Conservation (phyloP, 2,329 filamentous ascomycete genomes). For the Calonectria fujianensis region DNA sequence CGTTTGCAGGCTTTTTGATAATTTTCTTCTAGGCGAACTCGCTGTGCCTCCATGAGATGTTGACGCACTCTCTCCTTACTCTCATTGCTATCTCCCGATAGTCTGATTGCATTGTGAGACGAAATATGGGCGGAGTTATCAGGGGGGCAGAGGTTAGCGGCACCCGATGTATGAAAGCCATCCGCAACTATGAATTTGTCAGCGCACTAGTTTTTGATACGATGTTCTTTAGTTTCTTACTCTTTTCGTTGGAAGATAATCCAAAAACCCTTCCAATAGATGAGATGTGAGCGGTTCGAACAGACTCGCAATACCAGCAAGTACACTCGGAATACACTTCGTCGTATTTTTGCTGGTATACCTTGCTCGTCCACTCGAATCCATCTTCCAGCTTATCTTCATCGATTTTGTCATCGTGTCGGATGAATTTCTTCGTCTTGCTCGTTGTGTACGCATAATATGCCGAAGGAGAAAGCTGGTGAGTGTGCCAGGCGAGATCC, state of each 20-base stretch:
- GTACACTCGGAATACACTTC: slow-evolving; percentile 85
- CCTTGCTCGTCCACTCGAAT: slow-evolving; percentile 84
- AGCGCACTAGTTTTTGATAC: not conserved
- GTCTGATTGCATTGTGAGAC: slow-evolving; percentile 79
- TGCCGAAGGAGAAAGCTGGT: slow-evolving; percentile 79
- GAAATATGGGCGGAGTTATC: slow-evolving; percentile 82
- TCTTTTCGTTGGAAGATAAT: slow-evolving; percentile 66
- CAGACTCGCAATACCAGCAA: slow-evolving; percentile 88
- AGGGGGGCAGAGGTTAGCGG: slow-evolving; percentile 70
- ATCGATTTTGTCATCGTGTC: slow-evolving; percentile 90
- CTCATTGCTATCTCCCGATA: slow-evolving; percentile 5
- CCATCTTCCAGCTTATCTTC: slow-evolving; percentile 77
- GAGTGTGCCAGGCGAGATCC: slow-evolving; percentile 87
- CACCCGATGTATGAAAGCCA: slow-evolving; percentile 68
- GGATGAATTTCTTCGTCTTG: slow-evolving; percentile 75
- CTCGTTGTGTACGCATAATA: slow-evolving; percentile 77
- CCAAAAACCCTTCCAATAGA: slow-evolving; percentile 67
- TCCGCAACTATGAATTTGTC: slow-evolving; percentile 56
- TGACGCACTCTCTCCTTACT: slow-evolving; percentile 36
- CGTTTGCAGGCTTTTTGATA: slow-evolving; percentile 74
- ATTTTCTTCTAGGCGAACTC: slow-evolving; percentile 67
- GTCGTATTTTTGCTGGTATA: slow-evolving; percentile 78
- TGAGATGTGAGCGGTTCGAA: slow-evolving; percentile 66
- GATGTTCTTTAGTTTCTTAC: slow-evolving; percentile 48
- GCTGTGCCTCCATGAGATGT: slow-evolving; percentile 45